Percentiles rank a stretch among this genome's conserved stretches.
phyloP scores from a whole-genome alignment of 2,329 filamentous ascomycete species.

The Zymoseptoria ardabiliae region DNA sequence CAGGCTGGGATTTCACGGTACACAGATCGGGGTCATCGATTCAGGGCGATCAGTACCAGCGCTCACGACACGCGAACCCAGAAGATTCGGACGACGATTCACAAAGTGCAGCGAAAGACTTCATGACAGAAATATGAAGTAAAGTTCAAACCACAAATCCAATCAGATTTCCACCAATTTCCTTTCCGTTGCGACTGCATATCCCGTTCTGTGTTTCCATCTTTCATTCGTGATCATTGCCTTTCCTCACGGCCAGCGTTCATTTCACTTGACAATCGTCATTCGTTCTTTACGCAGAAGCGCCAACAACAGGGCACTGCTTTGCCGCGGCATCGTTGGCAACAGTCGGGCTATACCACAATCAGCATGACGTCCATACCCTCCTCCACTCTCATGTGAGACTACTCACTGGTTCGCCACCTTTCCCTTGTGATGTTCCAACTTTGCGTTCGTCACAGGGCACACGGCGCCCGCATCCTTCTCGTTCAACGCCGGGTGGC shows the following conservation, averaged over 20 bases:
- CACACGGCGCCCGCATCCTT: slow-evolving; percentile 34
- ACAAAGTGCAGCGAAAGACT: neutral
- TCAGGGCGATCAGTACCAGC: neutral
- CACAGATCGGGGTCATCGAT: neutral
- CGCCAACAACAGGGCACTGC: slow-evolving; percentile 38
- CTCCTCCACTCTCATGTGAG: neutral
- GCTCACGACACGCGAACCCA: neutral
- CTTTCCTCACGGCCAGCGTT: neutral
- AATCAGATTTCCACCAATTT: neutral
- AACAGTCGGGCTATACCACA: slow-evolving; percentile 27
- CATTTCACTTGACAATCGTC: neutral
- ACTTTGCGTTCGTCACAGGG: slow-evolving; percentile 38
- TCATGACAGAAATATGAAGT: neutral
- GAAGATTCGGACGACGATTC: neutral
- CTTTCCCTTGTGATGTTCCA: slow-evolving; percentile 39
- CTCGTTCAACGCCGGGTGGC: slow-evolving; percentile 35
- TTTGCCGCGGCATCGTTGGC: slow-evolving; percentile 30
- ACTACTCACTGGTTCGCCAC: slow-evolving; percentile 30
- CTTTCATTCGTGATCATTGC: neutral
- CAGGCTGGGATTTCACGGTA: neutral
- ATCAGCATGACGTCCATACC: neutral
- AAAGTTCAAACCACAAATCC: neutral
- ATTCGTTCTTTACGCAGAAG: neutral
- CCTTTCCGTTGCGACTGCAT: neutral
- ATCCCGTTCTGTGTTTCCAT: neutral